phyloP scores from a whole-genome alignment of 2,329 filamentous ascomycete genomes.

The Phyllosticta ampelicida region DNA sequence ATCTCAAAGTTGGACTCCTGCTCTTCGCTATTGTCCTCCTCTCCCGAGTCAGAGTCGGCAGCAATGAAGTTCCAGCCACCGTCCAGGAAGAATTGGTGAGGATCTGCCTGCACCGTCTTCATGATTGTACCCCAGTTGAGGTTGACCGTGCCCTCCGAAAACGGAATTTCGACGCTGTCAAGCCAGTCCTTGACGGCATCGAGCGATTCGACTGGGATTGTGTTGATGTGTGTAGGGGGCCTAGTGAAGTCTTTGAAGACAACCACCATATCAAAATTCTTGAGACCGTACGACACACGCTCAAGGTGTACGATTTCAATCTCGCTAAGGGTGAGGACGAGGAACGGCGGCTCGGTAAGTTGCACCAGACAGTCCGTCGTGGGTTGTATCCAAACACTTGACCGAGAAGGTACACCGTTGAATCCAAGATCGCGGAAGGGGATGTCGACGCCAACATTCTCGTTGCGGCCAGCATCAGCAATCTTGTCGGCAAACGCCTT shows the following conservation, averaged over 20 bases:
- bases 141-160: constrained; percentile 88
- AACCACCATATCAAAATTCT: constrained; percentile 98
- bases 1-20: constrained; percentile 91
- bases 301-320: constrained; percentile 95
- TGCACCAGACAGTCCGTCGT: constrained; percentile 96
- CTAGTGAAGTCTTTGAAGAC: constrained; percentile 96
- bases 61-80: constrained; percentile 92
- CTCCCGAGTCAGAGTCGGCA: constrained; percentile 78
- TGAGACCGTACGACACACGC: constrained; percentile 88
- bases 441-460: constrained; percentile 88
- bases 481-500: constrained; percentile 96
- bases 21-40: constrained; percentile 65
- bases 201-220: constrained; percentile 88
- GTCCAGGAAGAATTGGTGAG: constrained; percentile 88
- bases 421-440: constrained; percentile 95
- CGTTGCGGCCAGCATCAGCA: constrained; percentile 83
- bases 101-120: constrained; percentile 93
- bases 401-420: constrained; percentile 90
- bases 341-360: constrained; percentile 91
- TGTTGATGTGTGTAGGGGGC: constrained; percentile 90
- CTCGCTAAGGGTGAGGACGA: constrained; percentile 89
- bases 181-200: constrained; percentile 97
- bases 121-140: constrained; percentile 99
- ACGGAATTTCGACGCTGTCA: constrained; percentile 90
- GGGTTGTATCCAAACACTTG: constrained; percentile 89